These are phyloP conservation scores for Calonectria multiphialidica DNA, from an alignment of 2,329 filamentous ascomycete species.

Conservation along the genomic window DNA sequence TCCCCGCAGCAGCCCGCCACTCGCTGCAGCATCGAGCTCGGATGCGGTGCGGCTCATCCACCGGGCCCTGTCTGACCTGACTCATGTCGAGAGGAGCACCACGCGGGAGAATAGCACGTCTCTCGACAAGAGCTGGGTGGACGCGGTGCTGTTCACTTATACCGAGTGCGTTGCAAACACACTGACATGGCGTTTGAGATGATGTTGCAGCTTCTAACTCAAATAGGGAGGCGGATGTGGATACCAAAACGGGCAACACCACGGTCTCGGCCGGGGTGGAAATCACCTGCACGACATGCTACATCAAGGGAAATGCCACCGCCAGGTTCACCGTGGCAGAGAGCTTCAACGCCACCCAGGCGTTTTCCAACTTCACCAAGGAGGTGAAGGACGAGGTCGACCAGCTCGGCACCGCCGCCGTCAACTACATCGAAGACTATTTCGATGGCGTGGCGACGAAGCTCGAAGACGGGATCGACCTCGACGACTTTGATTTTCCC, in stretches of 20 bases:
- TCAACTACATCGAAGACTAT: slow-evolving; percentile 22
- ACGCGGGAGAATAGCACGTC: slow-evolving; percentile 15
- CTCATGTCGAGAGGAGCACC: neutral
- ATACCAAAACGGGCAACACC: slow-evolving; percentile 8
- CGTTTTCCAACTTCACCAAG: slow-evolving; percentile 14
- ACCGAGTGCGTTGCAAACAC: slow-evolving; percentile 2
- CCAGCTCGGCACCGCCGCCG: neutral
- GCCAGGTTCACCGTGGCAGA: slow-evolving; percentile 16
- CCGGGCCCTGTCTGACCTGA: neutral
- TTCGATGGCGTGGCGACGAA: slow-evolving; percentile 10
- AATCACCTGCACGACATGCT: slow-evolving; percentile 35
- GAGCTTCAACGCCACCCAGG: slow-evolving; percentile 12
- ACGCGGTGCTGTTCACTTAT: slow-evolving; percentile 17
- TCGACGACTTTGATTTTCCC: slow-evolving; percentile 24
- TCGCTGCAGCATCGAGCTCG: neutral
- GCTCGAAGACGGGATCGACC: slow-evolving; percentile 20
- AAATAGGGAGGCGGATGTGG: slow-evolving; percentile 8
- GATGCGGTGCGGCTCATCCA: neutral
- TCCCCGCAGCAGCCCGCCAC: neutral
- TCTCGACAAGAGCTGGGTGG: slow-evolving; percentile 19
- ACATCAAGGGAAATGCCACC: slow-evolving; percentile 24
- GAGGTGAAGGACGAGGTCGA: slow-evolving; percentile 46
- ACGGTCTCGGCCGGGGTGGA: slow-evolving; percentile 18
- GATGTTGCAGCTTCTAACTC: neutral
- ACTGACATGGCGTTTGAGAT: neutral